phyloP scores from a whole-genome alignment of 345 rosid species.

The Rhodamnia rubescens region DNA sequence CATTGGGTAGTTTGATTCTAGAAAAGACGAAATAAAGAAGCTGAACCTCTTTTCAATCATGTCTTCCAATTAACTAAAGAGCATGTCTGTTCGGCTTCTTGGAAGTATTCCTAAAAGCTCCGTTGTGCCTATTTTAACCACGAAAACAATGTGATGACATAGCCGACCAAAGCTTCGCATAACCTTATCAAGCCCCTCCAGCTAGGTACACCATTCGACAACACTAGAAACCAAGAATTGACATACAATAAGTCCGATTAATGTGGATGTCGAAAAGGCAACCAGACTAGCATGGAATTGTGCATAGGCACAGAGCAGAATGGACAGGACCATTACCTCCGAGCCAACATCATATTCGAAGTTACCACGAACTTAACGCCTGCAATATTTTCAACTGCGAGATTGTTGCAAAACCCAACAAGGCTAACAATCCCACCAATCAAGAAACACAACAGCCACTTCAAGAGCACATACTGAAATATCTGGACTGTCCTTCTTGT shows the following conservation, averaged over 20 bases:
- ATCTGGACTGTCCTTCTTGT: constrained; percentile 38
- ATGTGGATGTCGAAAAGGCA: neutral
- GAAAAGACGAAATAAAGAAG: neutral
- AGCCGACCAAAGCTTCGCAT: neutral
- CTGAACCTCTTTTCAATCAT: neutral
- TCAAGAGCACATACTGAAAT: constrained; percentile 67
- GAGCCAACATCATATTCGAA: constrained; percentile 68
- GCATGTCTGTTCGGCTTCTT: neutral
- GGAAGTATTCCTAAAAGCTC: neutral
- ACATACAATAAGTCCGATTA: neutral
- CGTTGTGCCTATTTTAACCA: neutral
- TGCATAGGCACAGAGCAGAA: neutral
- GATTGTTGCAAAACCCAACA: constrained; percentile 68
- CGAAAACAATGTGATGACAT: neutral
- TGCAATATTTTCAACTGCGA: constrained; percentile 78
- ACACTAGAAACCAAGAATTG: neutral
- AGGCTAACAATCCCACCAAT: constrained; percentile 62
- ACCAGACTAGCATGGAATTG: neutral
- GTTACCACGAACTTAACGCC: constrained; percentile 76
- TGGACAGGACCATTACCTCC: constrained; percentile 22
- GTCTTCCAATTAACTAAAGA: neutral
- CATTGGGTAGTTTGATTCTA: neutral
- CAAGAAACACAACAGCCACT: constrained; percentile 66
- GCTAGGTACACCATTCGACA: neutral
- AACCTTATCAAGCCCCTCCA: neutral